Base-by-base conservation (phyloP, 2,329 filamentous ascomycete genomes). In the Dactylonectria estremocensis region DNA sequence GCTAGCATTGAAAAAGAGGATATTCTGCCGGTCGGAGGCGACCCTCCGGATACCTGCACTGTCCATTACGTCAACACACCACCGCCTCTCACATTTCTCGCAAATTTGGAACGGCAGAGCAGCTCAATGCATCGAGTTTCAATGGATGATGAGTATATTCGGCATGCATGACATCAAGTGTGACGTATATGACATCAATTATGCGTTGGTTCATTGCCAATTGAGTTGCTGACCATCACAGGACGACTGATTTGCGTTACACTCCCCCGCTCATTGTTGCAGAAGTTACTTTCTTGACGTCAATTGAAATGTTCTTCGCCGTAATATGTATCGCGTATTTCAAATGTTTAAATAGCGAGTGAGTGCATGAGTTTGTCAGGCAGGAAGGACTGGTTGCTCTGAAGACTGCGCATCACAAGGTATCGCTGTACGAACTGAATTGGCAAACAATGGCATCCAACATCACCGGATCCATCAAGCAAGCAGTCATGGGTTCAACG, bases 401-500 rank as follows among this genome's bases (percentile, higher is more conserved):
- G 24, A 5, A 28, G 24, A 28, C 24, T 28, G 24, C 24, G 24
- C 24, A 28, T 28, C 24, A 28, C 7, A 5, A 28, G 24, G 4
- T 28, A 28, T 28, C 24, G 24, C 24, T 28, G 24, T 7, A 28
- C 7, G 24, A 5, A 7, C 4, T 4, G 24, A 28, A 28, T 28
- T 28, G 24, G 24, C 24, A 28, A 28, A 28, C 24, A 16, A 40
- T 40, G 37, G 37, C 37, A 14, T 6, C 13, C 2, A 67, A 73
- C 1, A 52, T 79, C 20, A 74, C 79, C 16, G 76, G 79, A 35
- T 73, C 80, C 33, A 69, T 83, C 28, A 79, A 82, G 33, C 81
- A 82, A 56, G 81, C 81, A 75, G 77, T 83, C 70, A 82, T 82
- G 75, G 83, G 84, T 45, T 76, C 80, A 55, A 73, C 77, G 64